Percentiles rank a stretch among this genome's conserved stretches.
phyloP scores from a whole-genome alignment of 1,284 basidiomycete genomes.

The Ustilago loliicola region DNA sequence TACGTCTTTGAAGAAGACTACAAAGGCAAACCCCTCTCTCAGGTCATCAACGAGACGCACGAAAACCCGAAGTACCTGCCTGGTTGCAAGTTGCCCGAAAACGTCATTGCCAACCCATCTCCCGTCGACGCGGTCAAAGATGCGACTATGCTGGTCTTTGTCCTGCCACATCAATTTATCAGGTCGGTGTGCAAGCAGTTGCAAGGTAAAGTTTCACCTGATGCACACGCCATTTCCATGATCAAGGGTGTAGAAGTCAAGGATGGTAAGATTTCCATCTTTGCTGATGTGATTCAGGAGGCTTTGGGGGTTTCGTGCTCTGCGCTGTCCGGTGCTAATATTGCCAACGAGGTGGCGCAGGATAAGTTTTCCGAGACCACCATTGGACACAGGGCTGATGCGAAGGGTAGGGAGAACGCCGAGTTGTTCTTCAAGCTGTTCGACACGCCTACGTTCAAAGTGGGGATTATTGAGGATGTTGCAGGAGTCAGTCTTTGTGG shows the following conservation, averaged over 20 bases:
- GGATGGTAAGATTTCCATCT: slow-evolving; percentile 74
- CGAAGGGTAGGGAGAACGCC: slow-evolving; percentile 49
- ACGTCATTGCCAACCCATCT: slow-evolving; percentile 74
- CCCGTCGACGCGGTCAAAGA: slow-evolving; percentile 74
- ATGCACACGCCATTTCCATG: slow-evolving; percentile 70
- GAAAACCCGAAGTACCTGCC: slow-evolving; percentile 75
- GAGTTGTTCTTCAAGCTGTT: slow-evolving; percentile 71
- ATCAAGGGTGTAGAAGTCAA: slow-evolving; percentile 71
- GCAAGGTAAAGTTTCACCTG: slow-evolving; percentile 60
- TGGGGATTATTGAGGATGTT: slow-evolving; percentile 75
- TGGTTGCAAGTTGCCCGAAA: slow-evolving; percentile 73
- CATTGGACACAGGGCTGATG: slow-evolving; percentile 73
- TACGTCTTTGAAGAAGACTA: slow-evolving; percentile 67
- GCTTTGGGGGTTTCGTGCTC: slow-evolving; percentile 73
- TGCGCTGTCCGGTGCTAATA: slow-evolving; percentile 76
- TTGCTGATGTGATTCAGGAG: slow-evolving; percentile 75
- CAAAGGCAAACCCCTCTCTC: slow-evolving; percentile 74
- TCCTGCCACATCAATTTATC: slow-evolving; percentile 74
- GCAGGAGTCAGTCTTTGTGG: slow-evolving; percentile 75
- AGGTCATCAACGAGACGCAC: slow-evolving; percentile 75
- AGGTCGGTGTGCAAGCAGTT: slow-evolving; percentile 63
- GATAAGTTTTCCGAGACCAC: slow-evolving; percentile 75
- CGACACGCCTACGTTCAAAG: slow-evolving; percentile 73
- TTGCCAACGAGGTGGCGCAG: slow-evolving; percentile 75
- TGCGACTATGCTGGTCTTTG: slow-evolving; percentile 75